Conservation (phyloP, 345 rosid genomes). For the Dovyalis caffra region DNA sequence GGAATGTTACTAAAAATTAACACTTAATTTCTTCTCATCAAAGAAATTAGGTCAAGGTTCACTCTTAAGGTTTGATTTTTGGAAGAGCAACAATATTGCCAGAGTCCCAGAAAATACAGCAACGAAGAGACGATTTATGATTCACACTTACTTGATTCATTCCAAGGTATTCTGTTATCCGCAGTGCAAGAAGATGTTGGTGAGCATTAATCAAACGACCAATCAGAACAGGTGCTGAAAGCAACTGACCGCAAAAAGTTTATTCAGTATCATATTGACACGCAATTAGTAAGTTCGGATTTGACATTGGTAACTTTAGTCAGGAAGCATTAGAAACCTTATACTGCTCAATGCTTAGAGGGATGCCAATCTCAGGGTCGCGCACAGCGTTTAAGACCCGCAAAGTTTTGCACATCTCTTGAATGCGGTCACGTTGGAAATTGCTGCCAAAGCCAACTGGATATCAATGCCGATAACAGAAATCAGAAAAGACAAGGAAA, state of each 20-base stretch:
- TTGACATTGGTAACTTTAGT: conserved; percentile 3
- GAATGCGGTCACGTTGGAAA: conserved; percentile 86
- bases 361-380: conserved; percentile 78
- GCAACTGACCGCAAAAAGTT: conserved; percentile 49
- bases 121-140: neutral
- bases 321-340: conserved; percentile 53
- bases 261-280: conserved; percentile 24
- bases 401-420: conserved; percentile 87
- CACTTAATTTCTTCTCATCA: neutral
- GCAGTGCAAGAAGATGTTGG: conserved; percentile 77
- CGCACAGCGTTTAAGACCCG: conserved; percentile 88
- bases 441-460: conserved; percentile 76
- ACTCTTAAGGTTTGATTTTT: neutral
- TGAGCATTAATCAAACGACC: conserved; percentile 89
- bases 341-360: conserved; percentile 85
- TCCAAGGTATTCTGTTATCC: conserved; percentile 85
- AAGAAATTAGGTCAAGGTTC: neutral
- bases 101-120: neutral
- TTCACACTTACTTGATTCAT: conserved; percentile 74
- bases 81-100: neutral
- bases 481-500: conserved; percentile 36
- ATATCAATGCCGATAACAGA: conserved; percentile 47
- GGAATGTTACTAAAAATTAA: neutral
- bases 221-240: conserved; percentile 79
- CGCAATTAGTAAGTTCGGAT: conserved; percentile 3